phyloP scores from a whole-genome alignment of 2,329 filamentous ascomycete genomes.

The Aspergillus candidus region DNA sequence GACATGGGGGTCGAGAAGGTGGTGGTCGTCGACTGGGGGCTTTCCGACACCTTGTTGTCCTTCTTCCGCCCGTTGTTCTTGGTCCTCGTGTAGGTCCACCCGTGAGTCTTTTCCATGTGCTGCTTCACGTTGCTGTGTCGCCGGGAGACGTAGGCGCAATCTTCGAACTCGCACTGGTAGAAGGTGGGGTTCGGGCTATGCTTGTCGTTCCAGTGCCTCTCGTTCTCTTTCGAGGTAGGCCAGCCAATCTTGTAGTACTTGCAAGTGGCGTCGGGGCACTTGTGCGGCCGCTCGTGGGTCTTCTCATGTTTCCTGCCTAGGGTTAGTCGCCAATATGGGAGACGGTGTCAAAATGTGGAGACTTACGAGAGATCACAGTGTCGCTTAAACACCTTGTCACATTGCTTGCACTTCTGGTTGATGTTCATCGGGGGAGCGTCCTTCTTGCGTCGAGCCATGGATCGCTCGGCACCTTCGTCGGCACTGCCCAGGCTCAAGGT shows the following conservation, averaged over 20 bases:
- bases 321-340: constrained; percentile 6
- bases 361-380: constrained; percentile 80
- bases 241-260: constrained; percentile 87
- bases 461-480: constrained; percentile 77
- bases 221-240: constrained; percentile 96
- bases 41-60: too few relatives aligned
- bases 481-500: constrained; percentile 52
- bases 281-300: constrained; percentile 94
- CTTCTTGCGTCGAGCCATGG: constrained; percentile 95
- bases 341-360: background rate
- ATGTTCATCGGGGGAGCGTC: constrained; percentile 80
- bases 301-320: constrained; percentile 77
- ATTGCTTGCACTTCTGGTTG: constrained; percentile 73
- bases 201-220: constrained; percentile 94
- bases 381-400: constrained; percentile 89
- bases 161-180: constrained; percentile 75
- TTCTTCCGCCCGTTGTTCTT: constrained; percentile 77
- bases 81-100: constrained; percentile 82
- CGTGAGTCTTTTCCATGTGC: constrained; percentile 96
- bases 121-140: constrained; percentile 96
- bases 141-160: constrained; percentile 91
- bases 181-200: constrained; percentile 74
- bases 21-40: too few relatives aligned
- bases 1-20: too few relatives aligned
- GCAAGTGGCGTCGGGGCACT: constrained; percentile 76